phyloP scores from a whole-genome alignment of 1,284 basidiomycete species.

The Malassezia sp. region DNA sequence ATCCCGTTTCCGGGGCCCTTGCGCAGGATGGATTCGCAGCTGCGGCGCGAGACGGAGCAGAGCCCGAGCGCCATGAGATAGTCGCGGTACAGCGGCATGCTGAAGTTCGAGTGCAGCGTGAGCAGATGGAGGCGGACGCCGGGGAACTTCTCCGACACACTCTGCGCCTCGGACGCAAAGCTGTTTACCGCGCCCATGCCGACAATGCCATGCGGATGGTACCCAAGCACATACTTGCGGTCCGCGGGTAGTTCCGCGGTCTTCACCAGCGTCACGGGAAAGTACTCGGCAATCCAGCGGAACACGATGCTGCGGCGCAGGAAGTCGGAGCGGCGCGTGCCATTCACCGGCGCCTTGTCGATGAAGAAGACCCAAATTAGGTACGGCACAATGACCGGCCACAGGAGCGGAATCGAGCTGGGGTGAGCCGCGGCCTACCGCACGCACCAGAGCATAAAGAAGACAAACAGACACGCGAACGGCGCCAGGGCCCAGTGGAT shows the following conservation, averaged over 20 bases:
- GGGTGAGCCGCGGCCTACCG: background rate
- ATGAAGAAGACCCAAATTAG: slow-evolving; percentile 60
- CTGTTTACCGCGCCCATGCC: slow-evolving; percentile 71
- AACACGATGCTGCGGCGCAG: slow-evolving; percentile 62
- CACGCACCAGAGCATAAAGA: slow-evolving; percentile 67
- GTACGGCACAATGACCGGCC: slow-evolving; percentile 76
- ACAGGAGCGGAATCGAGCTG: slow-evolving; percentile 77
- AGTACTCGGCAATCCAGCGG: slow-evolving; percentile 79
- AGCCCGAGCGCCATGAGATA: slow-evolving; percentile 64
- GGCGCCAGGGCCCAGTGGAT: slow-evolving; percentile 74
- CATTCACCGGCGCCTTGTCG: slow-evolving; percentile 65
- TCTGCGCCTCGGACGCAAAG: slow-evolving; percentile 86
- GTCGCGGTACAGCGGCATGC: slow-evolving; percentile 84
- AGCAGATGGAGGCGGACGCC: slow-evolving; percentile 84
- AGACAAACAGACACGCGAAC: slow-evolving; percentile 59
- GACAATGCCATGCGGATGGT: slow-evolving; percentile 41
- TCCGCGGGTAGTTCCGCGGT: slow-evolving; percentile 68
- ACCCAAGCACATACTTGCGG: slow-evolving; percentile 78
- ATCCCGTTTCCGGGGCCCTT: slow-evolving; percentile 55
- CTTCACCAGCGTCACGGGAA: slow-evolving; percentile 56
- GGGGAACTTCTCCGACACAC: slow-evolving; percentile 81
- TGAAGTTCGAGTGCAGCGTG: slow-evolving; percentile 74
- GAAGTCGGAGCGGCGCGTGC: slow-evolving; percentile 68
- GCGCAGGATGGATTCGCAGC: slow-evolving; percentile 75
- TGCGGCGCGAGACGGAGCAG: slow-evolving; percentile 77